Evolutionary conservation across 306 rosid genomes (phyloP), one percentile per base, ranked within the genome.

Genomic region (Mimosa pudica): DNA sequence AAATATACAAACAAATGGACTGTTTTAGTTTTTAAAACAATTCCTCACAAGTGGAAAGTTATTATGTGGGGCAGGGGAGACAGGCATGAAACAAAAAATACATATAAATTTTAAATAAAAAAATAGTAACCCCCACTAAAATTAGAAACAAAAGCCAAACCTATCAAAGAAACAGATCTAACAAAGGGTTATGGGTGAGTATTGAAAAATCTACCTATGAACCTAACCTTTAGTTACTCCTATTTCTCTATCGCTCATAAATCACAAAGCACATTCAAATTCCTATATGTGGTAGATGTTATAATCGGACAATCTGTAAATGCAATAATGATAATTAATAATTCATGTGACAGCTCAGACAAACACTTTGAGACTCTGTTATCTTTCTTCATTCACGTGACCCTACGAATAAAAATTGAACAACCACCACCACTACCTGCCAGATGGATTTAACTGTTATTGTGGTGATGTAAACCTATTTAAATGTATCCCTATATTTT

Each of bases 301-400:
- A 42, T 77, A 77, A 46, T 81, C 85, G 64, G 32, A 36, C n/a
- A 71, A 86, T 70, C 83, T 70, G 85, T 80, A 54, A 69, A 75
- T 54, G 73, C 81, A 83, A 83, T 54, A 61, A 77, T 72, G 63
- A 38, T 38, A 38, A 38, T 38, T 38, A 38, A 38, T 38, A 38
- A 38, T 38, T 38, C 76, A 83, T 71, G 20, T 33, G 60, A 78
- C 38, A 44, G 24, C 62, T 80, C 65, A 42, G 17, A 66, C 54
- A 16, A 52, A 52, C 60, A 5, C 9, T 1, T 14, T 16, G 38
- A 72, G 9, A 52, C 77, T 70, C 18, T 69, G 67, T 6, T 62
- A 52, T 51, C 63, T 51, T 13, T 51, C 63, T 51, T 13, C 68
- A 62, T 10, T 10, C 42, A 62, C n/a, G 42, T 32, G 42, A 62